Evolutionary conservation across 2,329 filamentous ascomycete species (phyloP), one percentile per base, ranked within the genome.

Genomic region (Botrytis medusae): DNA sequence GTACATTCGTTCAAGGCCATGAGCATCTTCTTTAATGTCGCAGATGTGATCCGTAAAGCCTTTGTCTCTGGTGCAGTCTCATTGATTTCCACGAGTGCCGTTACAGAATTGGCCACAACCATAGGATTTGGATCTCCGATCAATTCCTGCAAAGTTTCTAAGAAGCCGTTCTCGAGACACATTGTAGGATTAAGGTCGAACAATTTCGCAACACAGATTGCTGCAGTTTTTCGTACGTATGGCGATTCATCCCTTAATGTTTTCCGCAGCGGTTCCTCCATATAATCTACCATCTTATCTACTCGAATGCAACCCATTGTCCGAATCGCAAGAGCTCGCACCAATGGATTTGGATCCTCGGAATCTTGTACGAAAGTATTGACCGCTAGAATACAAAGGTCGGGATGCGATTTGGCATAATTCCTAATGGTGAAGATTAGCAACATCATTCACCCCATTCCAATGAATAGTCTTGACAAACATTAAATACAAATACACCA

Each of bases 271-370:
- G 96, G 96, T 81, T 99, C 96, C 83, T 98, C 96, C 95, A 99
- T 98, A 83, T 99, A 99, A 82, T 99, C 96, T 77, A 98, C 94
- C 94, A 99, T 99, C 84, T 99, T 99, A 79, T 98, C 96, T 72
- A 99, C 96, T 73, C 96, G 88, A 79, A 99, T 98, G 81, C 96
- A 98, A 59, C 96, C 96, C 96, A 99, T 99, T 48, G 96, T 99
- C 79, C 96, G 90, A 82, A 99, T 97, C 72, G 96, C 96, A 69
- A 99, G 88, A 69, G 96, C 96, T 86, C 96, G 88, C 80, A 99
- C 94, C 37, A 99, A 88, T 22, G 96, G 96, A 81, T 99, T 99
- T 61, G 96, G 96, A 80, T 99, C 96, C 88, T 99, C 96, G 25
- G 96, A 96, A 83, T 99, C 96, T 87, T 99, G 96, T 9, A 98